Base-by-base conservation (phyloP, 768 basidiomycete genomes). In the Polyporus arcularius region DNA sequence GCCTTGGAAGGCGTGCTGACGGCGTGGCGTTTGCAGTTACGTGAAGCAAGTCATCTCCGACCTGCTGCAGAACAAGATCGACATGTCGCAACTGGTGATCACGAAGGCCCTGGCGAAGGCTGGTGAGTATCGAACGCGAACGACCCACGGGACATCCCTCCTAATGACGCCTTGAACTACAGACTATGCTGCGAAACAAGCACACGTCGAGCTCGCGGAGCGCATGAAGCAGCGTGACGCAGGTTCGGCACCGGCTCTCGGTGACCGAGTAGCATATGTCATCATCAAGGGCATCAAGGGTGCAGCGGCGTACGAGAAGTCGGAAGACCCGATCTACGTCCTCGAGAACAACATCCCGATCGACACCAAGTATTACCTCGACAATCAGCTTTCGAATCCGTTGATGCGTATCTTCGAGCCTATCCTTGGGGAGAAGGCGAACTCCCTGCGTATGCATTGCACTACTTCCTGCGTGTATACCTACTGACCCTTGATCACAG, bases 31-130 rank as follows among this genome's bases (percentile, higher is more conserved):
- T 1, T 18, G 4, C 58, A 96, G 95, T 30, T 98, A 98, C 70
- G 88, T 89, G 58, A 98, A 99, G 73, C 92, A 90, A 65, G 89
- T 86, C 45, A 98, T 98, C 62, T 85, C 96, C 0, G 96, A 98
- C 68, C 80, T 99, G 2, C 77, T 99, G 31, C 96, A 97, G 72
- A 98, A 98, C 75, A 96, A 90, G 75, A 80, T 99, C 50, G 97
- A 99, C 72, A 96, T 99, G 93, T 98, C 96, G 8, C 97, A 98
- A 71, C 82, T 99, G 21, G 97, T 99, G 71, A 99, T 99, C 68
- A 98, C 97, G 14, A 99, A 99, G 70, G 97, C 96, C 0, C 81
- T 98, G 16, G 80, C 96, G 0, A 99, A 98, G 77, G 80, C 85
- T 40, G 88, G 91, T 89, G 64, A 58, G 82, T 70, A 6, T 16